Evolutionary conservation across 2,329 filamentous ascomycete genomes (phyloP), one percentile per base, ranked within the genome.

Genomic region (Fusarium pseudocircinatum): DNA sequence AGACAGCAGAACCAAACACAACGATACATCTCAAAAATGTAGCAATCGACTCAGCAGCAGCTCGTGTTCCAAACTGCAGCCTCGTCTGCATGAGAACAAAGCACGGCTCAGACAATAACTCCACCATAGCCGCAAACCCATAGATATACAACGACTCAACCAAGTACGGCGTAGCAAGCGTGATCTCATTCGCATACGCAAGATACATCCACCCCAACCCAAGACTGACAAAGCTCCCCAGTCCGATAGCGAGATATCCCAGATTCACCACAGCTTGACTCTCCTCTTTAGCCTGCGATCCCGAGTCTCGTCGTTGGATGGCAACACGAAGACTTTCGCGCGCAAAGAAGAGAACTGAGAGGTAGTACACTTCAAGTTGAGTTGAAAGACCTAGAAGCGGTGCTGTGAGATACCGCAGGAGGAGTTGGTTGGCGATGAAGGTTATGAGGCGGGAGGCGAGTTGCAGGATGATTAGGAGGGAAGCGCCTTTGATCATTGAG

Each of bases 341-440:
- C 1, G 96, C 93, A 79, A 99, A 98, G 82, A 97, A 98, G 2
- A 99, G 87, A n/a, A 97, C 92, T 0, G 95, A 94, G 49, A 97
- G 92, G 67, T 96, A 95, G 81, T 95, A 98, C 2, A 98, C 90
- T 78, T 99, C 96, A 7, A 99, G 88, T 81, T 98, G 96, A 1
- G 95, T 92, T 4, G 95, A 93, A 10, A 97, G 87, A 11, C 96
- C 96, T 2, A 99, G 88, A 0, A 97, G 87, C 66, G 92, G 89
- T 1, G 96, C 95, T 3, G 95, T 97, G 49, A 98, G 85, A 80
- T 93, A 96, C 40, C 96, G 94, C 13, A 99, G 88, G 36, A 99
- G 89, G 42, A 97, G 82, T 82, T 99, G 96, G 83, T 98, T 99
- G 79, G 96, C 93, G 75, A 92, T 83, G 83, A 99, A 99, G 30